Conservation (phyloP, 73 alveolate species). For the Diophrys sp. region DNA sequence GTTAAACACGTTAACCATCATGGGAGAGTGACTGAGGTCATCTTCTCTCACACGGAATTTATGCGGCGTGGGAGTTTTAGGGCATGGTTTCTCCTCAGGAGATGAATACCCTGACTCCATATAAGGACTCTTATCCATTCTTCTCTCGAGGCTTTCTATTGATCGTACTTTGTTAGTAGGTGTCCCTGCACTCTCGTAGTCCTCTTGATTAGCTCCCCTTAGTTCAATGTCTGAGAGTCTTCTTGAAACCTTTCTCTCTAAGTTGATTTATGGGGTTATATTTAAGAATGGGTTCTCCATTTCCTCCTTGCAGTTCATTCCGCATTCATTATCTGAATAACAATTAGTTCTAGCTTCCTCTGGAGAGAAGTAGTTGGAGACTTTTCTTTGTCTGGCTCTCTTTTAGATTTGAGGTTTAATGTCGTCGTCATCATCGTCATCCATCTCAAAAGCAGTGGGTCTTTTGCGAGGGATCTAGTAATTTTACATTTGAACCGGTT, state of each 20-base stretch:
- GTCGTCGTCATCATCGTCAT: neutral
- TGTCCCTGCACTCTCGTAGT: neutral
- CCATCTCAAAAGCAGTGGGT: neutral
- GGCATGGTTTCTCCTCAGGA: constrained; percentile 16
- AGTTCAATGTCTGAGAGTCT: neutral
- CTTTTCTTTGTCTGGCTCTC: neutral
- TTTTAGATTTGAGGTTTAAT: neutral
- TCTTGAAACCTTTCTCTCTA: constrained; percentile 8
- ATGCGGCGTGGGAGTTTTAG: constrained; percentile 39
- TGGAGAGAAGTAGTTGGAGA: neutral
- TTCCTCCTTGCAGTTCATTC: neutral
- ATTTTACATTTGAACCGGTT: neutral
- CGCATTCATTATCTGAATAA: neutral
- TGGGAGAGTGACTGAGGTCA: neutral
- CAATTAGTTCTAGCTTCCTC: neutral
- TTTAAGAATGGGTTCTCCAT: constrained; percentile 5
- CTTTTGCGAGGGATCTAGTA: neutral
- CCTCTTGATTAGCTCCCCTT: too few relatives aligned
- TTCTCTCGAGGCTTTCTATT: neutral
- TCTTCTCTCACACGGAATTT: constrained; percentile 8
- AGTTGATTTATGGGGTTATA: constrained; percentile 18
- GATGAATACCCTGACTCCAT: neutral
- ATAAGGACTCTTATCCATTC: neutral
- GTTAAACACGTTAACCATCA: neutral
- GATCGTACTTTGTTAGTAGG: neutral